Evolutionary conservation across 441 rosid genomes (phyloP), one percentile per base, ranked within the genome.

Genomic region (Populus hybrid): DNA sequence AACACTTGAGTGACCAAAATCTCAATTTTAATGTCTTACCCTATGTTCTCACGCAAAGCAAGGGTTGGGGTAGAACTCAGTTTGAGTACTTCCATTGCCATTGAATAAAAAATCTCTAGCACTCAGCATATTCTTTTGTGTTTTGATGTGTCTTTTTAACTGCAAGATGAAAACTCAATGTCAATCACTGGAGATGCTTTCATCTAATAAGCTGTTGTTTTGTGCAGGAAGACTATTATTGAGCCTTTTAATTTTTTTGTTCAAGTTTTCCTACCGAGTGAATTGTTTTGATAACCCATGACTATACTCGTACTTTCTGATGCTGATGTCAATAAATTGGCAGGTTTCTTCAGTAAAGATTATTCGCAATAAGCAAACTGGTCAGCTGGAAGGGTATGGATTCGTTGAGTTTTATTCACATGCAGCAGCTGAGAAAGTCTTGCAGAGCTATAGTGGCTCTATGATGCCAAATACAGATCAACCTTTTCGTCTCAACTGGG

Each of bases 401-500:
- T 95, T 94, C 74, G 90, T 94, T 73, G 99, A 95, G 80, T 95
- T 95, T 81, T 77, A 72, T 74, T 82, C 95, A 42, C 99, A 91
- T 79, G 89, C 88, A 24, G 83, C 89, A n/a, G 98, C 98, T 63
- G 98, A 93, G 67, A 92, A 95, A 84, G 92, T 91, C 78, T 84
- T 92, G 75, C 95, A 92, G 79, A 89, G 82, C 74, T 93, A 86
- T 72, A 82, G 85, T 50, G 89, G 90, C 76, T 77, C 84, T 35
- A 36, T 85, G 84, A 95, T 95, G 99, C 90, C 88, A 66, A 88
- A 90, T 63, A 77, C 91, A 2, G 98, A 95, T 3, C 99, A 90
- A 74, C 93, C 92, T 40, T 95, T 90, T 81, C 98, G 94, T 80
- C 86, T 95, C 73, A 94, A 95, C 86, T 95, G 99, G 99, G 99